Evolutionary conservation across 192 early-diverging fungal species (phyloP).

Genomic region (Globomyces pollinis-pini): DNA sequence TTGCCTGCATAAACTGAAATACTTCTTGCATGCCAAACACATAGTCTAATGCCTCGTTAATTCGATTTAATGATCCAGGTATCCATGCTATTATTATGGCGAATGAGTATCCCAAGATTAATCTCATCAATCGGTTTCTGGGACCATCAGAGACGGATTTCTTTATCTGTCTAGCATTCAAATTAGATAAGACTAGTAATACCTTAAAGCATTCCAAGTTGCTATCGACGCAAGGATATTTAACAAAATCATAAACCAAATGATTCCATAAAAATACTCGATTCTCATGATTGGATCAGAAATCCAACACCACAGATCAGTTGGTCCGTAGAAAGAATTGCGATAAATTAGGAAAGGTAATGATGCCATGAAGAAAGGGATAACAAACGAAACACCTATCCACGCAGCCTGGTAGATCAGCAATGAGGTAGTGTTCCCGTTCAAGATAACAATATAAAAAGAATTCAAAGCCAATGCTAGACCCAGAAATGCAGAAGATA

Average conservation of each 20-base stretch:
- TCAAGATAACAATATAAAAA: background rate
- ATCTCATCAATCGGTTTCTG: background rate
- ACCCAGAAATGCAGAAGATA: background rate
- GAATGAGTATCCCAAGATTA: background rate
- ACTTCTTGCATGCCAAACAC: background rate
- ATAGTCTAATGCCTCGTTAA: no score
- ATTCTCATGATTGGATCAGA: background rate
- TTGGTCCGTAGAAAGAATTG: background rate
- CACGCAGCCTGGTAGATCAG: background rate
- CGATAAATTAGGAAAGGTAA: background rate
- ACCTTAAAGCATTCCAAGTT: background rate
- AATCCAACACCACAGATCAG: conserved; percentile 1
- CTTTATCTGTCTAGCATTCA: background rate
- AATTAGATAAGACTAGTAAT: background rate
- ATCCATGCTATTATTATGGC: background rate
- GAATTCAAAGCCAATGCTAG: background rate
- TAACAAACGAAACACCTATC: background rate
- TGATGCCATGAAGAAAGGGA: background rate
- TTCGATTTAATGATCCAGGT: background rate
- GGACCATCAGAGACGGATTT: background rate
- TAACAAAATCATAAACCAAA: background rate
- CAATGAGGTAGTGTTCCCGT: background rate
- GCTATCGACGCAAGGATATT: background rate
- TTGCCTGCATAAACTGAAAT: background rate
- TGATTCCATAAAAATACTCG: background rate